These are phyloP conservation scores for Arabidopsis arenosa DNA, from an alignment of 345 rosid genomes.

Conservation along the genomic window DNA sequence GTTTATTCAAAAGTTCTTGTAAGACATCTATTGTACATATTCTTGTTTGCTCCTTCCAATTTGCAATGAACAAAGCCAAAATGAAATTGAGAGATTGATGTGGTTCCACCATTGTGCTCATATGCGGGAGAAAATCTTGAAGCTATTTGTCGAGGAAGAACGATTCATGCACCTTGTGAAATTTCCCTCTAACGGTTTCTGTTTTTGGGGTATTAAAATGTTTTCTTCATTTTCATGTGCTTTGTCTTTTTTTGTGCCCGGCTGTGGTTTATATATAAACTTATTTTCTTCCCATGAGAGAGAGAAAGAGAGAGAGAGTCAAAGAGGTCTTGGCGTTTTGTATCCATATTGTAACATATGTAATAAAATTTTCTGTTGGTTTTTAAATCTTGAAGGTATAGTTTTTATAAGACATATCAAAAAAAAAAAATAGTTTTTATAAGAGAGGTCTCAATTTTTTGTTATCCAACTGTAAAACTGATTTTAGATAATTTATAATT, in stretches of 20 bases:
- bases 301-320: constrained; percentile 11
- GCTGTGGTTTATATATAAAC: constrained; percentile 31
- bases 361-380: constrained; percentile 21
- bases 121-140: constrained; percentile 96
- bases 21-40: no score
- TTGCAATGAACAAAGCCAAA: no score
- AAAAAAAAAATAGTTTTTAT: no score
- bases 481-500: background rate
- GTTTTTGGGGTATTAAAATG: background rate
- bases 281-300: constrained; percentile 15
- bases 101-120: constrained; percentile 78
- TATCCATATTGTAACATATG: constrained; percentile 41
- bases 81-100: no score
- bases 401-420: no score
- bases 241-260: background rate
- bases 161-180: constrained; percentile 98
- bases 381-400: background rate
- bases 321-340: constrained; percentile 33
- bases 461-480: no score
- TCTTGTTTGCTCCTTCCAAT: no score
- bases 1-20: no score
- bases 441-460: background rate
- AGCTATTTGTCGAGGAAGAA: constrained; percentile 96
- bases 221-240: constrained; percentile 11
- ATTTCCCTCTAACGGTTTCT: constrained; percentile 65